Evolutionary conservation across 495 filamentous ascomycete genomes (phyloP), one percentile per base, ranked within the genome.

Genomic region (Hyaloscypha hepaticicola): DNA sequence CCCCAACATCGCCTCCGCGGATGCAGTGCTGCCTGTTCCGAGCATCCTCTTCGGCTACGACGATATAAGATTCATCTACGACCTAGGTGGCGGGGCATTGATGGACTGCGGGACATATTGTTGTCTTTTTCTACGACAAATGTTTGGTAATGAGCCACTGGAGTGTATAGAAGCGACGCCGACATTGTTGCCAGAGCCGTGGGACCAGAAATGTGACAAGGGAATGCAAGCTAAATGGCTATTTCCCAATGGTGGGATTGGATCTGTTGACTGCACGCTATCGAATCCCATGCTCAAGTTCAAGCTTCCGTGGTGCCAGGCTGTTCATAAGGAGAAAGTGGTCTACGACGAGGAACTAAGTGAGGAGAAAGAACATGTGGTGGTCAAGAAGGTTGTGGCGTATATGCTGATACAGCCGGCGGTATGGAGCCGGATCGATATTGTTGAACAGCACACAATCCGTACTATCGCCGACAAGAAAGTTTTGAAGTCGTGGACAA

Each of bases 81-180:
- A 78, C 3, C 74, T 88, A 0, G 75, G 77, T 5, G 86, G 87
- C 0, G 87, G 86, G n/a, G 69, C 77, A 9, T 66, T 84, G 55
- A 84, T 89, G 83, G 85, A 87, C 65, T 73, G 85, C 6, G 80
- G 78, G 6, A 76, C 79, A 0, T 88, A 88, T 68, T 75, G 75
- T 14, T 60, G 84, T 14, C 76, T 75, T 21, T 65, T 45, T 34
- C 41, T 70, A 24, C 41, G 68, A 2, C n/a, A 60, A 3, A 64
- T 64, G 19, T 62, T 70, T 38, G 61, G 61, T 0, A 31, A 48
- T 5, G 68, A 70, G 26, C 68, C 68, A 21, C 61, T 61, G 29
- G 64, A 61, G 29, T 70, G 64, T 49, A 34, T 70, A 27, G 55
- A 60, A 53, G 56, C 64, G 6, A 55, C 29, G 19, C 34, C 60